These are phyloP conservation scores for Colletotrichum ledebouriae DNA, from an alignment of 2,329 filamentous ascomycete species.

Conservation along the genomic window DNA sequence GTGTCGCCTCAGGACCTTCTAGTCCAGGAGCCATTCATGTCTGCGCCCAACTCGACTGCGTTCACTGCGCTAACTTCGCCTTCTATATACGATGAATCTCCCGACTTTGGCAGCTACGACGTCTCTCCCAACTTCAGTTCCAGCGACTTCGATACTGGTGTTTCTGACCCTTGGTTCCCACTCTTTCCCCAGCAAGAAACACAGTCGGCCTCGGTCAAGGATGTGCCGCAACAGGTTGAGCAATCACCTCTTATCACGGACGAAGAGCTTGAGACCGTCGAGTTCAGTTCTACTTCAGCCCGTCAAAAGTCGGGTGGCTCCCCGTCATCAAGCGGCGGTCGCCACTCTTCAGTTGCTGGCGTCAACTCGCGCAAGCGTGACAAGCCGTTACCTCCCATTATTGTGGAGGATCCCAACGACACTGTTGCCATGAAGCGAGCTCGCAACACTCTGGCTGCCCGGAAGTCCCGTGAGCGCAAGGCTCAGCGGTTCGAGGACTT, in stretches of 20 bases:
- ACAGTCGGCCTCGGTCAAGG: constrained; percentile 24
- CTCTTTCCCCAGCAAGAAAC: constrained; percentile 73
- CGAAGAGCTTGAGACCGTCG: constrained; percentile 64
- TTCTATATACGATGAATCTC: constrained; percentile 82
- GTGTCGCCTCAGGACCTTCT: constrained; percentile 88
- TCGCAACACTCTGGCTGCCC: constrained; percentile 90
- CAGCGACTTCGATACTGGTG: constrained; percentile 62
- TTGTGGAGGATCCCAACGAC: constrained; percentile 80
- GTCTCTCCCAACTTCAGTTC: constrained; percentile 62
- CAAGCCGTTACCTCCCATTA: constrained; percentile 84
- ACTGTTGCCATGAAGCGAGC: constrained; percentile 90
- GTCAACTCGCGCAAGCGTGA: constrained; percentile 81
- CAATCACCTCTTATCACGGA: constrained; percentile 59
- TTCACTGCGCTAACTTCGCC: constrained; percentile 90
- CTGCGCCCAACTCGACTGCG: constrained; percentile 84
- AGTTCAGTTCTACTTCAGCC: constrained; percentile 53
- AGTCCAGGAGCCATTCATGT: constrained; percentile 77
- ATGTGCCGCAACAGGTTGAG: constrained; percentile 43
- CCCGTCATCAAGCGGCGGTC: constrained; percentile 58
- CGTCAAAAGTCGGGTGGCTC: constrained; percentile 63
- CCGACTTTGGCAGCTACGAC: constrained; percentile 80
- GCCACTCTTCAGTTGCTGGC: constrained; percentile 78
- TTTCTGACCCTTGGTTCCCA: constrained; percentile 76
- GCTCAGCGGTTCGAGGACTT: constrained; percentile 80
- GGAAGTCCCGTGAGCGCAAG: constrained; percentile 92